phyloP scores from a whole-genome alignment of 352 stramenopile species.

The Halophytophthora batemanensis region DNA sequence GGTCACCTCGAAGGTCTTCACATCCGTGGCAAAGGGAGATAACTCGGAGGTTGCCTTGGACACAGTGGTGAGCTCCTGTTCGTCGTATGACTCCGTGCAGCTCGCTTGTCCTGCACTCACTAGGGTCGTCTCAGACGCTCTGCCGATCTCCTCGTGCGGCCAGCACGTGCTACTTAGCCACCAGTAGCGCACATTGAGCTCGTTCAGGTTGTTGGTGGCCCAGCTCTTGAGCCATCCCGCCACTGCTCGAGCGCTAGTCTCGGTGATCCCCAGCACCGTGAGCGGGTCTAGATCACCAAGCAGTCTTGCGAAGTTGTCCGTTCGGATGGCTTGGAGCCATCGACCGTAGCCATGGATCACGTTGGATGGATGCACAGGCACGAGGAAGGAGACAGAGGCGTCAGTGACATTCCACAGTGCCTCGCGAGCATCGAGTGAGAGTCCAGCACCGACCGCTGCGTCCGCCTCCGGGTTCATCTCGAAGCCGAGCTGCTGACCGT shows the following conservation, averaged over 20 bases:
- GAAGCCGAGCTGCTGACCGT: slow-evolving; percentile 45
- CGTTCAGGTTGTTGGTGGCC: slow-evolving; percentile 37
- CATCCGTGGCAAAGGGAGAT: slow-evolving; percentile 43
- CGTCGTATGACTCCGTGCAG: slow-evolving; percentile 26
- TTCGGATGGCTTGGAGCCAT: slow-evolving; percentile 43
- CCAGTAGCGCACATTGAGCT: slow-evolving; percentile 44
- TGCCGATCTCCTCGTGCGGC: slow-evolving; percentile 26
- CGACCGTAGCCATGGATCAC: slow-evolving; percentile 27
- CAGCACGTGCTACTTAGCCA: slow-evolving; percentile 48
- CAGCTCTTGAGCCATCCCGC: slow-evolving; percentile 34
- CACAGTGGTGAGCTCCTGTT: slow-evolving; percentile 25
- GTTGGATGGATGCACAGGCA: slow-evolving; percentile 26
- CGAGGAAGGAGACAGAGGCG: slow-evolving; percentile 38
- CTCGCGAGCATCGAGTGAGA: slow-evolving; percentile 13
- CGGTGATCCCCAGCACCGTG: slow-evolving; percentile 18
- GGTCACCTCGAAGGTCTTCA: slow-evolving; percentile 33
- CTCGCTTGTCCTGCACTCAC: slow-evolving; percentile 6
- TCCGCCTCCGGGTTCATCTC: slow-evolving; percentile 52
- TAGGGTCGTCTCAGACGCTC: slow-evolving; percentile 7
- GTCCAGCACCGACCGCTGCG: slow-evolving; percentile 25
- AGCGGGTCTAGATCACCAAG: slow-evolving; percentile 13
- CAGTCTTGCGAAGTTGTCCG: slow-evolving; percentile 18
- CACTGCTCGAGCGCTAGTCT: slow-evolving; percentile 21
- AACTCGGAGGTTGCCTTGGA: slow-evolving; percentile 7
- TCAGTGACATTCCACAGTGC: slow-evolving; percentile 17